These are phyloP conservation scores for Fraxinus nigra DNA, from an alignment of 305 asterid genomes.

Conservation along the genomic window DNA sequence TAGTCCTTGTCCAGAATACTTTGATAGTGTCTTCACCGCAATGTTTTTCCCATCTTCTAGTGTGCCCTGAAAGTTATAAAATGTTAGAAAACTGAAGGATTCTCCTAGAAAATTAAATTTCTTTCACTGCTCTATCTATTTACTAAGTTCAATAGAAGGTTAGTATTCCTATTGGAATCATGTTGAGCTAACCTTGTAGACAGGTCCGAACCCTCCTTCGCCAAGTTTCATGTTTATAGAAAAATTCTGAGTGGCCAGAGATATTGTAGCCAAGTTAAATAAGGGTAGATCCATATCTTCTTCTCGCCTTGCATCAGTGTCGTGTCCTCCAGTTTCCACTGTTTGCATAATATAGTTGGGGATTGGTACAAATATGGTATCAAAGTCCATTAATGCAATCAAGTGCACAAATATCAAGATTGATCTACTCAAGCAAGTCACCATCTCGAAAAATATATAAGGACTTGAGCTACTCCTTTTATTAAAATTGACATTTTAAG, in stretches of 20 bases:
- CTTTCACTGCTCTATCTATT: not conserved
- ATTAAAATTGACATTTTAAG: not conserved
- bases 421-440: not conserved
- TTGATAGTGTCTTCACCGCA: slow-evolving; percentile 53
- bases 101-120: not conserved
- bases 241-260: slow-evolving; percentile 40
- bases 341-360: slow-evolving; percentile 2
- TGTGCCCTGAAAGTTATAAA: slow-evolving; percentile 34
- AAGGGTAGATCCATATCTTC: slow-evolving; percentile 42
- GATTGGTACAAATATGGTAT: not conserved
- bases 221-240: slow-evolving; percentile 43
- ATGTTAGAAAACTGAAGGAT: not conserved
- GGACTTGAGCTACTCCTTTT: not conserved
- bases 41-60: slow-evolving; percentile 33
- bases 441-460: not conserved
- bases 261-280: slow-evolving; percentile 30
- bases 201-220: slow-evolving; percentile 55
- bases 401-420: not conserved
- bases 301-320: slow-evolving; percentile 14
- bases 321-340: slow-evolving; percentile 25
- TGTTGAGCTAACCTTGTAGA: slow-evolving; percentile 39
- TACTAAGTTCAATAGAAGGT: not conserved
- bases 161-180: not conserved
- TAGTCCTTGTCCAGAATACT: slow-evolving; percentile 24
- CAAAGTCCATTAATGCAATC: not conserved